Evolutionary conservation across 2,329 filamentous ascomycete genomes (phyloP).

Genomic region (Fusarium avenaceum): DNA sequence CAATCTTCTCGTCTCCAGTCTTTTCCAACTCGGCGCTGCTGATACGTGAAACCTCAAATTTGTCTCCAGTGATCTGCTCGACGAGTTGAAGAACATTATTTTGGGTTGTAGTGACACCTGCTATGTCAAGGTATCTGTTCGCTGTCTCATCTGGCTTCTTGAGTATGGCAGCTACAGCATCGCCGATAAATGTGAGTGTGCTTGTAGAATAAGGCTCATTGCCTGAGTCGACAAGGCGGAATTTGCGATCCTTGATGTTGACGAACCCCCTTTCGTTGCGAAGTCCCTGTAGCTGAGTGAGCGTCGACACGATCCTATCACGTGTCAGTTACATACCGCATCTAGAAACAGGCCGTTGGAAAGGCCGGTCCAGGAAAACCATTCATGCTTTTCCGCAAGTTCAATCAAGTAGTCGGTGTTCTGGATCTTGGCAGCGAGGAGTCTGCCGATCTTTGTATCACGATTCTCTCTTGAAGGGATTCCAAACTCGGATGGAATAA

Average conservation of each 20-base stretch:
- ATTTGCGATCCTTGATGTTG: slow-evolving; percentile 10
- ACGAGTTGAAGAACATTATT: slow-evolving; percentile 6
- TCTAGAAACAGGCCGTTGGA: slow-evolving; percentile 15
- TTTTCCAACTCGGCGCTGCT: slow-evolving; percentile 8
- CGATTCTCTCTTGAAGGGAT: slow-evolving; percentile 14
- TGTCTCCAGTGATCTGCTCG: slow-evolving; percentile 3
- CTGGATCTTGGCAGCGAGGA: background rate
- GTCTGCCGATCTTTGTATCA: slow-evolving; percentile 8
- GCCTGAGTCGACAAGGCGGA: slow-evolving; percentile 21
- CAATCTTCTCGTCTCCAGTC: slow-evolving; percentile 18
- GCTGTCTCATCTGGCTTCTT: slow-evolving; percentile 6
- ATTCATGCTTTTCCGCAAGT: slow-evolving; percentile 14
- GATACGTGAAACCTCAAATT: slow-evolving; percentile 6
- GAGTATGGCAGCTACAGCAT: slow-evolving; percentile 10
- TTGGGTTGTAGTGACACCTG: slow-evolving; percentile 16
- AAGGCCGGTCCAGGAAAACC: slow-evolving; percentile 16
- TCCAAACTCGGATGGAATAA: slow-evolving; percentile 21
- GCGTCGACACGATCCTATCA: rapidly evolving
- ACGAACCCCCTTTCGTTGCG: background rate
- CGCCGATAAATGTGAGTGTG: background rate
- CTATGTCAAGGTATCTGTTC: slow-evolving; percentile 15
- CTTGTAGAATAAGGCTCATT: slow-evolving; percentile 17
- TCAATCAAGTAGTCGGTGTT: slow-evolving; percentile 27
- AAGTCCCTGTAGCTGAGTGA: background rate
- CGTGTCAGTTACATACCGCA: background rate